These are phyloP conservation scores for Xanthoconium stramineum DNA, from an alignment of 768 basidiomycete species.

Conservation along the genomic window DNA sequence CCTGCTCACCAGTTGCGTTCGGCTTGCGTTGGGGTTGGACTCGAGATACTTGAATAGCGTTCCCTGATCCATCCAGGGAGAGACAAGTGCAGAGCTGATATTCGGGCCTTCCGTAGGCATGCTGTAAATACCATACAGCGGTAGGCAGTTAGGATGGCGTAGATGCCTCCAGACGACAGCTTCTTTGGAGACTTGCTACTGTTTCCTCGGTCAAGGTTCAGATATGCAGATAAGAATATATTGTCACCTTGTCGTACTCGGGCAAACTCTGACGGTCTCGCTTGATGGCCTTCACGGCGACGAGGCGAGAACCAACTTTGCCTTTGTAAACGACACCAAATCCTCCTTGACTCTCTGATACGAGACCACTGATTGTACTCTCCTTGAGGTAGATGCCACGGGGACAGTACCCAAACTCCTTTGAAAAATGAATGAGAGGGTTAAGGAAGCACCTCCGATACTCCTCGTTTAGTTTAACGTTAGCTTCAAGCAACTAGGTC, in stretches of 20 bases:
- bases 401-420: conserved; percentile 18
- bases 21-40: conserved; percentile 19
- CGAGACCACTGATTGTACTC: conserved; percentile 7
- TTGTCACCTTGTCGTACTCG: conserved; percentile 18
- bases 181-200: conserved; percentile 29
- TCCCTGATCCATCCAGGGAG: conserved; percentile 39
- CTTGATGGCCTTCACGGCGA: conserved; percentile 27
- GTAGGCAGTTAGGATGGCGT: conserved; percentile 35
- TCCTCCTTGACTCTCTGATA: conserved; percentile 10
- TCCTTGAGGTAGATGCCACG: conserved; percentile 8
- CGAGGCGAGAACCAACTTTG: conserved; percentile 15
- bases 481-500: conserved; percentile 21
- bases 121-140: conserved; percentile 32
- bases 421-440: conserved; percentile 20
- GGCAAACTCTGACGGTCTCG: not conserved
- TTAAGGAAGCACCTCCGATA: conserved; percentile 18
- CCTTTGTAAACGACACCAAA: conserved; percentile 24
- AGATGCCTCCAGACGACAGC: conserved; percentile 35
- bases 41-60: conserved; percentile 31
- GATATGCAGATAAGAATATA: not conserved
- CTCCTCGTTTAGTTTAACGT: conserved; percentile 12
- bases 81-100: conserved; percentile 29
- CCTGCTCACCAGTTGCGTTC: conserved; percentile 32
- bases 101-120: conserved; percentile 14
- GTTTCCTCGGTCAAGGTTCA: not conserved